These are phyloP conservation scores for Penicillium atrosanguineum DNA, from an alignment of 495 filamentous ascomycete genomes.

Conservation along the genomic window DNA sequence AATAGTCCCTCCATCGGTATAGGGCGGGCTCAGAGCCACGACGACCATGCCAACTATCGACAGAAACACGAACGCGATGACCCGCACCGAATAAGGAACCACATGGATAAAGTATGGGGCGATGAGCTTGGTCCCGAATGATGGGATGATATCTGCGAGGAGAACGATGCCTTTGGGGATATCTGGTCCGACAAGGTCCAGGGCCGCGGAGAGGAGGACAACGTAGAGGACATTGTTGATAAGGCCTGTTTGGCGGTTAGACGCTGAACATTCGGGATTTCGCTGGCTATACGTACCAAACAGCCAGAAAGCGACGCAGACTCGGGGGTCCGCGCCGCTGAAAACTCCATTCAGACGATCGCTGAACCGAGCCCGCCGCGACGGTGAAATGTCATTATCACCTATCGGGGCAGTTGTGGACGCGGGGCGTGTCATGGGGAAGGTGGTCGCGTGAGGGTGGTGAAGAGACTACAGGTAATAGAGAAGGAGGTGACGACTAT, in stretches of 20 bases:
- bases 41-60: constrained; percentile 84
- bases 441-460: constrained; percentile 13
- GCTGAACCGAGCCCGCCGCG: constrained; percentile 68
- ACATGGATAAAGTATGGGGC: constrained; percentile 91
- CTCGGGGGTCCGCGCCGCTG: constrained; percentile 64
- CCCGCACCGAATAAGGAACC: constrained; percentile 73
- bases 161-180: constrained; percentile 90
- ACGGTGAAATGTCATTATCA: constrained; percentile 69
- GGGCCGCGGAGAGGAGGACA: constrained; percentile 91
- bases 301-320: constrained; percentile 85
- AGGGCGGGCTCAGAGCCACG: constrained; percentile 71
- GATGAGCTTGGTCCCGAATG: constrained; percentile 81
- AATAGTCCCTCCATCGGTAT: constrained; percentile 58
- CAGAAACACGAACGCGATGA: constrained; percentile 66
- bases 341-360: constrained; percentile 63
- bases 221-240: constrained; percentile 99
- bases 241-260: constrained; percentile 58
- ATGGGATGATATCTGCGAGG: constrained; percentile 86
- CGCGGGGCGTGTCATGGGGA: constrained; percentile 11
- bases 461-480: not conserved
- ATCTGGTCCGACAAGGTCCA: constrained; percentile 83
- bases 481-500: not conserved
- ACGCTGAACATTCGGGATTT: not conserved
- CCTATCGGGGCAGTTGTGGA: constrained; percentile 44
- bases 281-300: constrained; percentile 60